Conservation (phyloP, 345 rosid species). For the Kandelia obovata region DNA sequence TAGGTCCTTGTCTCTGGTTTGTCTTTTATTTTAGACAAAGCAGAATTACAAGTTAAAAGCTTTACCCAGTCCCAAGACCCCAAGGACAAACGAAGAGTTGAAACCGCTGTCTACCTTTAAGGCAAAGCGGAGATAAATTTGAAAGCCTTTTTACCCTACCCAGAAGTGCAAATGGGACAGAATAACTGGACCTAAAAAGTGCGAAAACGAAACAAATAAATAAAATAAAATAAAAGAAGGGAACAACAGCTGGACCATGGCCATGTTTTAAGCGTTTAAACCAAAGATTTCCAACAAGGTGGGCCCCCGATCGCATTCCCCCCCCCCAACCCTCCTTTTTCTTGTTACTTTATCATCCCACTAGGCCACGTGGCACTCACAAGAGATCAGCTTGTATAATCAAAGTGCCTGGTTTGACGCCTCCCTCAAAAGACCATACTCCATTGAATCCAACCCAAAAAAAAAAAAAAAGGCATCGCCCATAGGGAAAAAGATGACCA, state of each 20-base stretch:
- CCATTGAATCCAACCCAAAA: neutral
- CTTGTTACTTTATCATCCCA: neutral
- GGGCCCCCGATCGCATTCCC: neutral
- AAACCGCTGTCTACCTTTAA: too few species aligned
- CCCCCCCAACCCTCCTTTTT: neutral
- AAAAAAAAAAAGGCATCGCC: too few species aligned
- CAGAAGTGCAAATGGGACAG: neutral
- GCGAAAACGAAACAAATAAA: neutral
- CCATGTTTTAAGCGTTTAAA: slow-evolving; percentile 17
- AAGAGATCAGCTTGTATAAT: neutral
- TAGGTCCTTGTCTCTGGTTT: too few species aligned
- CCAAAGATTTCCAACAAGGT: neutral
- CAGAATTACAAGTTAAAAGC: too few species aligned
- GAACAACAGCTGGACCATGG: neutral
- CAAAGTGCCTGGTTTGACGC: slow-evolving; percentile 35
- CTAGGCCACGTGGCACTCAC: slow-evolving; percentile 29
- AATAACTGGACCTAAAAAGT: neutral
- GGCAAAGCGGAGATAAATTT: too few species aligned
- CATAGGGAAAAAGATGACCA: neutral
- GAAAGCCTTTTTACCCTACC: neutral
- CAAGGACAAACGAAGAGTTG: too few species aligned
- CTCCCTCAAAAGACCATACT: neutral
- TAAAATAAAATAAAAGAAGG: too few species aligned
- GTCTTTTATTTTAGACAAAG: too few species aligned
- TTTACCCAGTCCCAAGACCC: too few species aligned